Base-by-base conservation (phyloP, 2,329 filamentous ascomycete species). In the Massarina eburnea region DNA sequence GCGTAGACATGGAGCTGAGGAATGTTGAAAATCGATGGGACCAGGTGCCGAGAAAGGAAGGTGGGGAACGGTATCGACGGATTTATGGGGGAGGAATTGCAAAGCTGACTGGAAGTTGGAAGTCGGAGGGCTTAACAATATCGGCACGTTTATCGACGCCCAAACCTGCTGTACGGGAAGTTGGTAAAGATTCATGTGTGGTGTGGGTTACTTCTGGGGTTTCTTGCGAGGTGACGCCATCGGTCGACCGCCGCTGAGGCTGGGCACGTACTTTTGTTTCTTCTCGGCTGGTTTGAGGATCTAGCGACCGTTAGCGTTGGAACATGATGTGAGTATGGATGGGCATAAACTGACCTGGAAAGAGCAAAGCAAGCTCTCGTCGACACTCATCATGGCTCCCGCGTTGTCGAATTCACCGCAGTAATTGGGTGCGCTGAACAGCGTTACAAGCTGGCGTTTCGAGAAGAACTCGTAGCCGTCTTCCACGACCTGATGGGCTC, bases 381-480 rank as follows among this genome's bases (percentile, higher is more conserved):
- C 94, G 30, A 99, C 94, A 70, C 91, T 96, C 94, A 99, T 97
- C 92, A 99, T 97, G 56, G 94, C 94, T 71, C 94, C 94, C 42
- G 92, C 92, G 69, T 99, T 99, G 80, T 99, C 94, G 70, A 99
- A 99, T 77, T 99, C 94, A 73, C 92, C 92, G 66, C 92, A 99
- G 80, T 99, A 99, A 78, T 99, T 99, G 59, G 94, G 94, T 42
- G 94, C 94, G 68, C 90, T 96, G 80, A 99, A 99, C 48, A 99
- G 80, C 46, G 94, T 99, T 54, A 99, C 94, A 55, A 99, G 80
- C 74, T 97, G 92, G 62, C 94, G 86, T 78, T 97, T 97, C 51
- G 91, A 96, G 80, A 99, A 99, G 80, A 99, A 99, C 73, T 99
- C 94, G 76, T 99, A 99, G 46, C 94, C 94, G 65, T 99, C 94